phyloP scores from a whole-genome alignment of 148 eudicot genomes.

The Oxyria digyna region DNA sequence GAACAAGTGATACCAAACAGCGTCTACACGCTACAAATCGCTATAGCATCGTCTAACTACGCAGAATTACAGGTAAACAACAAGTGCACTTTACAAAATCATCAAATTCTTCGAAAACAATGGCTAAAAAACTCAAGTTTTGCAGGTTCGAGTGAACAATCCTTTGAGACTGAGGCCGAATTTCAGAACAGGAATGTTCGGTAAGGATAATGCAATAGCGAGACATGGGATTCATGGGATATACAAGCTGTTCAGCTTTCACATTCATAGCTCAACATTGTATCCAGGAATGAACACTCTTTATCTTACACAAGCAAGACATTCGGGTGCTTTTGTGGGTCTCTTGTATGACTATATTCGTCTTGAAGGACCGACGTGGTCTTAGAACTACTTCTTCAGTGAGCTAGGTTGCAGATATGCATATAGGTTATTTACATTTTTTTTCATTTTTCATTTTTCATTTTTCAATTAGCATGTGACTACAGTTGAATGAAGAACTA shows the following conservation, averaged over 20 bases:
- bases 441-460: too few relatives aligned
- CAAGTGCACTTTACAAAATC: too few relatives aligned
- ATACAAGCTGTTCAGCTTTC: constrained; percentile 25
- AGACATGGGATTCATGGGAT: constrained; percentile 58
- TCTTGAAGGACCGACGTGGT: constrained; percentile 28
- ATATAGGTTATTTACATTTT: too few relatives aligned
- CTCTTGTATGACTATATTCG: constrained; percentile 59
- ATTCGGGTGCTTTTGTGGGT: constrained; percentile 24
- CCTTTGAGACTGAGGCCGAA: constrained; percentile 17
- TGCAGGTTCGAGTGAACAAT: constrained; percentile 41
- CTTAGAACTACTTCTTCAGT: too few relatives aligned
- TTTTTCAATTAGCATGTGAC: too few relatives aligned
- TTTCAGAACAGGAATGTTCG: constrained; percentile 28
- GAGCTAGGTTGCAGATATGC: too few relatives aligned
- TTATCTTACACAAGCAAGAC: constrained; percentile 31
- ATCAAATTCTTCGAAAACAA: too few relatives aligned
- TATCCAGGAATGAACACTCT: constrained; percentile 29
- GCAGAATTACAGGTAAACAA: constrained; percentile 48
- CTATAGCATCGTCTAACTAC: constrained; percentile 50
- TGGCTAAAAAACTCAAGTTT: not conserved
- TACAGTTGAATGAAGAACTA: too few relatives aligned
- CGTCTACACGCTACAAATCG: constrained; percentile 51
- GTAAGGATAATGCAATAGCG: constrained; percentile 52
- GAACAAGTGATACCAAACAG: constrained; percentile 14
- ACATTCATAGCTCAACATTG: constrained; percentile 23